phyloP scores from a whole-genome alignment of 441 rosid genomes.

The Populus hybrid region DNA sequence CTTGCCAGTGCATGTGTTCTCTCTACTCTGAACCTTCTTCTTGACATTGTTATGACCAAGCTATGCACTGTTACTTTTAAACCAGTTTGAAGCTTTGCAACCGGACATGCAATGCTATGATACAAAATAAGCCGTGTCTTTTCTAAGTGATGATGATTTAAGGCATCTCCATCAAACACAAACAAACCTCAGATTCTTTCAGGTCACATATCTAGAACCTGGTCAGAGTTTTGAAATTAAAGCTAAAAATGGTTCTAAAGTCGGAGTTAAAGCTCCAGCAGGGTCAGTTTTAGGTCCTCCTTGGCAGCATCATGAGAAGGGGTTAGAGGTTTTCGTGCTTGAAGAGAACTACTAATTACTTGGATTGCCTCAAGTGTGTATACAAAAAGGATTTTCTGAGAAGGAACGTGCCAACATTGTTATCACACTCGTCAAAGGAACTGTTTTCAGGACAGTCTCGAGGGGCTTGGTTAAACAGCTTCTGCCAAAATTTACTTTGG shows the following conservation, averaged over 20 bases:
- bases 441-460: too few species aligned
- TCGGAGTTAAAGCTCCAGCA: conserved; percentile 63
- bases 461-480: conserved; percentile 47
- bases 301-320: conserved; percentile 97
- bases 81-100: not conserved
- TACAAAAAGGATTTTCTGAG: conserved; percentile 41
- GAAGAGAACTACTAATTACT: not conserved
- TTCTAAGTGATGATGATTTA: not conserved
- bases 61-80: not conserved
- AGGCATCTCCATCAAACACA: conserved; percentile 9
- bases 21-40: not conserved
- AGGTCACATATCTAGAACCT: conserved; percentile 83
- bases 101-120: not conserved
- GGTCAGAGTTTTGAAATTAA: conserved; percentile 56
- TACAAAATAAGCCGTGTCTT: not conserved
- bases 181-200: conserved; percentile 23
- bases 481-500: conserved; percentile 79
- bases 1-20: not conserved
- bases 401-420: too few species aligned
- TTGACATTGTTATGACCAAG: not conserved
- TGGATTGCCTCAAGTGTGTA: conserved; percentile 33
- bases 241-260: conserved; percentile 43
- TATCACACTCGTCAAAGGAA: conserved; percentile 61
- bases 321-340: conserved; percentile 34
- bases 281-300: conserved; percentile 97